Percentiles rank a stretch among this genome's conserved stretches.
These are phyloP conservation scores for Podospora fimiseda DNA, from an alignment of 495 filamentous ascomycete species.

Conservation along the genomic window DNA sequence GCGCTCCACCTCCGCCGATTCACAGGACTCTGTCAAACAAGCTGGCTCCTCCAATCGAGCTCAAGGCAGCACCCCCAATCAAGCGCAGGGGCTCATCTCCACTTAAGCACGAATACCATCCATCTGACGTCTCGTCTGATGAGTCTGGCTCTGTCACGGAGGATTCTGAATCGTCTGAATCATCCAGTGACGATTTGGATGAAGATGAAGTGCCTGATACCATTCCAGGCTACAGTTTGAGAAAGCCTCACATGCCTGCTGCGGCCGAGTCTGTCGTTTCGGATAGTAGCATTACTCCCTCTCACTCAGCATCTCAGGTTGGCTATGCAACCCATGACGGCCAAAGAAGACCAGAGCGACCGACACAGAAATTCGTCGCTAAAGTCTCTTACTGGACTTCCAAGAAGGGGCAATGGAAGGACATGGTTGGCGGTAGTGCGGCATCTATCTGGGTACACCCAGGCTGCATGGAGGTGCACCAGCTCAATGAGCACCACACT, in stretches of 20 bases:
- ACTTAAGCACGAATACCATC: slow-evolving; percentile 95
- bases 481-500: slow-evolving; percentile 47
- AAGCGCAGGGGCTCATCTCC: slow-evolving; percentile 83
- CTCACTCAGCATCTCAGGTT: slow-evolving; percentile 69
- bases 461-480: slow-evolving; percentile 79
- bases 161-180: slow-evolving; percentile 38
- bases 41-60: slow-evolving; percentile 46
- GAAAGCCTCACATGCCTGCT: slow-evolving; percentile 16
- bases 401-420: slow-evolving; percentile 70
- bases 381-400: slow-evolving; percentile 82
- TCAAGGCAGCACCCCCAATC: slow-evolving; percentile 32
- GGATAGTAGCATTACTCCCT: slow-evolving; percentile 56
- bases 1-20: slow-evolving; percentile 45
- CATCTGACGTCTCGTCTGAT: slow-evolving; percentile 61
- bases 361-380: slow-evolving; percentile 57
- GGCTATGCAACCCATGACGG: slow-evolving; percentile 45
- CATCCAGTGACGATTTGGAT: slow-evolving; percentile 47
- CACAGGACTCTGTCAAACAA: slow-evolving; percentile 41
- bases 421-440: slow-evolving; percentile 52
- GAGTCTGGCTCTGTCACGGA: slow-evolving; percentile 44
- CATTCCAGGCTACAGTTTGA: slow-evolving; percentile 44
- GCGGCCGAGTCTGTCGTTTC: slow-evolving; percentile 29
- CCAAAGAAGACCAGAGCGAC: slow-evolving; percentile 45
- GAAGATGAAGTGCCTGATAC: slow-evolving; percentile 45
- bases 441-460: slow-evolving; percentile 77